Evolutionary conservation across 805 yeast species (phyloP).

Genomic region (Cyberlindnera euphorbiiphila): DNA sequence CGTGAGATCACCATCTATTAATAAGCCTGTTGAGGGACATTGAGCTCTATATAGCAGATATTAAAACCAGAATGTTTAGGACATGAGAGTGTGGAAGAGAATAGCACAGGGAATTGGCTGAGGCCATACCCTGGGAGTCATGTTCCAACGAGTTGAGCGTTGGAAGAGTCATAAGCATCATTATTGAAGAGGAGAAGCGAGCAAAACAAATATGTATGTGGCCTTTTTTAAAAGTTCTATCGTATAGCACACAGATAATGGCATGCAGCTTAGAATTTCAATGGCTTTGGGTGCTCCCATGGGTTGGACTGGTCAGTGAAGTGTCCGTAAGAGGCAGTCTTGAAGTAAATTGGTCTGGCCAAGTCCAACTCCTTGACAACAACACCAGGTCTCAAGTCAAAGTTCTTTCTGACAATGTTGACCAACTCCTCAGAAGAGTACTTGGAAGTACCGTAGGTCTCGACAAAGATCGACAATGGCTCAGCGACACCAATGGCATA

Average conservation of each 20-base stretch:
- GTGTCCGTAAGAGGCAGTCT: conserved; percentile 99
- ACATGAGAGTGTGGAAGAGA: conserved; percentile 2
- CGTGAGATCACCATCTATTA: conserved; percentile 18
- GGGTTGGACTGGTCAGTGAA: conserved; percentile 98
- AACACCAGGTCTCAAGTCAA: conserved; percentile 99
- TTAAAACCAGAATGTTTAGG: too few relatives aligned
- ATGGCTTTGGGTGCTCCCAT: conserved; percentile 95
- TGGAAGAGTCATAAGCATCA: conserved; percentile 16
- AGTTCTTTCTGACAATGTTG: conserved; percentile 86
- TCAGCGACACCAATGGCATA: conserved; percentile 99
- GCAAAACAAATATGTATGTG: too few relatives aligned
- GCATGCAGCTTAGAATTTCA: conserved; percentile 51
- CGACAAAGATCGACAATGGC: conserved; percentile 96
- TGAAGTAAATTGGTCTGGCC: conserved; percentile 98
- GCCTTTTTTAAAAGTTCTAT: too few relatives aligned
- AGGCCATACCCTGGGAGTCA: background rate
- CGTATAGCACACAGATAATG: too few relatives aligned
- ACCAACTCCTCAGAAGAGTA: conserved; percentile 87
- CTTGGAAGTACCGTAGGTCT: conserved; percentile 96
- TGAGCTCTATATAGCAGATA: conserved; percentile 12
- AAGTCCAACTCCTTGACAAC: conserved; percentile 93
- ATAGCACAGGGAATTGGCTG: background rate
- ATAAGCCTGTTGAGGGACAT: conserved; percentile 24
- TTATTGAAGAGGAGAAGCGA: conserved; percentile 5
- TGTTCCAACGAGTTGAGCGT: conserved; percentile 22